These are phyloP conservation scores for Deinandra increscens DNA, from an alignment of 129 eudicot species.

Conservation along the genomic window DNA sequence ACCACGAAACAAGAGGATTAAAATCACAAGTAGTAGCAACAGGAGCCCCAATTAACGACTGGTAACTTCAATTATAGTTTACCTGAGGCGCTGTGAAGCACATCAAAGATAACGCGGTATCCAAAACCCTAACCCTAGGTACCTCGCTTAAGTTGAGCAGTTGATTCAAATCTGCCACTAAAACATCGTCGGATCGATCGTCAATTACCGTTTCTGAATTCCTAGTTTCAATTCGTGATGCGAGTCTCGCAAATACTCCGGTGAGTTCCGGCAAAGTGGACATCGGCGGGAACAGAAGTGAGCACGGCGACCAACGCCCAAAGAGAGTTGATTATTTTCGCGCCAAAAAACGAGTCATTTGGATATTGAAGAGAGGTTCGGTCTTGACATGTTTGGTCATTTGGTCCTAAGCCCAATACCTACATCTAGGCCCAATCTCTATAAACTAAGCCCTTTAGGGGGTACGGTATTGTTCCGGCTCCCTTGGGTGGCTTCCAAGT, in stretches of 20 bases:
- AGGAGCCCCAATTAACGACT: not conserved
- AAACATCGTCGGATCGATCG: constrained; percentile 30
- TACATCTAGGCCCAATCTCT: not conserved
- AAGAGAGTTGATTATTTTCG: constrained; percentile 4
- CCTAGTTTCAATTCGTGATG: constrained; percentile 33
- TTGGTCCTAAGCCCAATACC: not conserved
- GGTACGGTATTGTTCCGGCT: no score
- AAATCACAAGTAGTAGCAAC: not conserved
- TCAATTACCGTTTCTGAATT: constrained; percentile 16
- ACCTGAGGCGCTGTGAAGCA: constrained; percentile 74
- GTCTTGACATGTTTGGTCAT: not conserved
- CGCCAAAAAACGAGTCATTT: constrained; percentile 25
- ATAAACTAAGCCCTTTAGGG: no score
- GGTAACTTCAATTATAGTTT: not conserved
- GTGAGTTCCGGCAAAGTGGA: constrained; percentile 43
- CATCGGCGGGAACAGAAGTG: constrained; percentile 36
- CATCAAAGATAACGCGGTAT: constrained; percentile 72
- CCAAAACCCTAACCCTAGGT: constrained; percentile 66
- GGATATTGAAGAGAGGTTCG: not conserved
- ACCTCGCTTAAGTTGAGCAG: constrained; percentile 52
- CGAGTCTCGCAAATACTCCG: constrained; percentile 50
- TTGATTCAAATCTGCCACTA: constrained; percentile 44
- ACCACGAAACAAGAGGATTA: not conserved
- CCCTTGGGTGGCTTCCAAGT: no score
- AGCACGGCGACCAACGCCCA: not conserved